Evolutionary conservation across 2,329 filamentous ascomycete species (phyloP), one percentile per base, ranked within the genome.

Genomic region (Cercospora sp.): DNA sequence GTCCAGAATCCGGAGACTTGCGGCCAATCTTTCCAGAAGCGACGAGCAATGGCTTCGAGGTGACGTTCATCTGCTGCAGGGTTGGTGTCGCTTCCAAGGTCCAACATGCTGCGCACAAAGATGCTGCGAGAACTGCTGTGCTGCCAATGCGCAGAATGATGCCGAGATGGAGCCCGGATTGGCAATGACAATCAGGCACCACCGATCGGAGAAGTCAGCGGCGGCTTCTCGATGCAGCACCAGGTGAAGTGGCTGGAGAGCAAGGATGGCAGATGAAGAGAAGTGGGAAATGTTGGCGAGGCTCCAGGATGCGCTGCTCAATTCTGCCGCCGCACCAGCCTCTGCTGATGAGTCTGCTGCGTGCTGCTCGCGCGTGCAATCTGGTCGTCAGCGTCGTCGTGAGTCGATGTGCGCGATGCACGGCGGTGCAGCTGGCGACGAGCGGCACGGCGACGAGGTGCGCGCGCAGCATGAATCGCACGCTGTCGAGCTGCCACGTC

Each of bases 401-500:
- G 45, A 10, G 24, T 26, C 28, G 26, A 30, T 10, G 61, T 61
- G 59, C 59, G 26, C 21, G 18, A 49, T 45, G 59, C 34, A 32
- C 21, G 12, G 34, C 59, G 32, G n/a, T 61, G 59, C 59, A 61
- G 59, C 18, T 12, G 24, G 37, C 18, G 37, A 49, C 40, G 59
- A 21, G 49, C 61, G 30, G 24, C 26, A 30, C 18, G 21, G 45
- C 55, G 43, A 30, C 28, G 18, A 21, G 24, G 18, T 12, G 32
- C 8, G 58, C 30, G 62, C 62, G 13, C 12, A n/a, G 37, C 60
- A 64, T 55, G 66, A 64, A 63, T 67, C 66, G 66, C 45, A 40
- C n/a, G 49, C 30, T 57, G 40, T 24, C 21, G 49, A 45, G 61
- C 61, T 67, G 66, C 66, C 66, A 67, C 66, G 66, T 67, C 66